These are phyloP conservation scores for Coemansia sp. DNA, from an alignment of 192 early-diverging fungal species.

Conservation along the genomic window DNA sequence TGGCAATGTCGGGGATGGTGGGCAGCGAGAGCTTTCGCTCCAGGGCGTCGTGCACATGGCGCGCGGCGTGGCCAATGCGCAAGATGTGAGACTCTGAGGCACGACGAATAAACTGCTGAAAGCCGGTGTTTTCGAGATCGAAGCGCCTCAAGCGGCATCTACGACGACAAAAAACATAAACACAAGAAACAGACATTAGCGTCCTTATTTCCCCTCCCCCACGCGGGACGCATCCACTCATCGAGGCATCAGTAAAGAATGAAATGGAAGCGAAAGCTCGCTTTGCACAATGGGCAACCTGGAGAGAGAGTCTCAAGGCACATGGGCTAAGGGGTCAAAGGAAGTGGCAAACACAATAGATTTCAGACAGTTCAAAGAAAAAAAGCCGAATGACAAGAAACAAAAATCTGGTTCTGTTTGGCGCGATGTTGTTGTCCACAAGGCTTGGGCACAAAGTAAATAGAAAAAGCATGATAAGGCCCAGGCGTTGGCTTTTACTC, in stretches of 20 bases:
- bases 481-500: background rate
- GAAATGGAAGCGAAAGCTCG: background rate
- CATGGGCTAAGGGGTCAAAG: background rate
- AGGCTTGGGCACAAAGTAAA: background rate
- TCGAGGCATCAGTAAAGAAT: background rate
- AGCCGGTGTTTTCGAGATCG: conserved; percentile 34
- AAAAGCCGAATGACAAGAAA: conserved; percentile 4
- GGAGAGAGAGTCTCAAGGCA: background rate
- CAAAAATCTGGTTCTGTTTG: background rate
- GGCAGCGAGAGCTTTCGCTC: conserved; percentile 54
- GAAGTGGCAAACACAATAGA: background rate
- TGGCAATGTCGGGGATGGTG: conserved; percentile 42
- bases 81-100: conserved; percentile 52
- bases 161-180: conserved; percentile 5
- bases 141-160: conserved; percentile 51
- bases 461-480: background rate
- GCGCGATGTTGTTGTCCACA: background rate
- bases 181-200: background rate
- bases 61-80: conserved; percentile 20
- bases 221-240: background rate
- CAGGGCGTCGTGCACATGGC: conserved; percentile 36
- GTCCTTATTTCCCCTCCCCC: background rate
- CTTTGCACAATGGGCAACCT: background rate
- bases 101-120: conserved; percentile 45
- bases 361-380: background rate